A percentile compares a stretch with the other conserved stretches of the same genome.
These are phyloP conservation scores for Nicotiana noctiflora DNA, from an alignment of 257 asterid genomes.

Conservation along the genomic window DNA sequence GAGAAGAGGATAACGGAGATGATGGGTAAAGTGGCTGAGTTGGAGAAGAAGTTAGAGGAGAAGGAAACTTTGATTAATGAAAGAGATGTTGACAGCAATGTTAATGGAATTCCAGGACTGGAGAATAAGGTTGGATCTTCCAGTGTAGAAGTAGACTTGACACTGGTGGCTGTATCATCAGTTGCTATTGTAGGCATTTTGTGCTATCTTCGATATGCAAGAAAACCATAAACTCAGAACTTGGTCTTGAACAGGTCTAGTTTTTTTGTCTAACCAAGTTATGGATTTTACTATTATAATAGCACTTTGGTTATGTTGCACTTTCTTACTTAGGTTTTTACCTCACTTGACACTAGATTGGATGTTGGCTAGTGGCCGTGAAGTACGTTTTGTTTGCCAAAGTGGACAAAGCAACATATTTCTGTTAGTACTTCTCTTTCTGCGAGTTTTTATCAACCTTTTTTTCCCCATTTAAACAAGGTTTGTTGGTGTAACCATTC, in stretches of 20 bases:
- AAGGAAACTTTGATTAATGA: slow-evolving; percentile 34
- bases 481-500: neutral
- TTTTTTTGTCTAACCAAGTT: slow-evolving; percentile 18
- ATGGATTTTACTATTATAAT: slow-evolving; percentile 40
- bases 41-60: slow-evolving; percentile 44
- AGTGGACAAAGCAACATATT: neutral
- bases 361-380: neutral
- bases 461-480: neutral
- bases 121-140: slow-evolving; percentile 15
- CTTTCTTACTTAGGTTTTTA: slow-evolving; percentile 20
- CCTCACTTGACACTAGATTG: slow-evolving; percentile 13
- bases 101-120: slow-evolving; percentile 9
- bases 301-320: slow-evolving; percentile 19
- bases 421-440: neutral
- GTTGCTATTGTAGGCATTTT: slow-evolving; percentile 33
- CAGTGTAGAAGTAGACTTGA: slow-evolving; percentile 30
- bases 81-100: slow-evolving; percentile 18
- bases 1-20: slow-evolving; percentile 12
- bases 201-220: slow-evolving; percentile 37
- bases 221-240: slow-evolving; percentile 13
- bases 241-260: slow-evolving; percentile 25
- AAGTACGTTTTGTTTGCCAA: neutral
- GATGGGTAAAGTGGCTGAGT: slow-evolving; percentile 30
- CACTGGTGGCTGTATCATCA: slow-evolving; percentile 37
- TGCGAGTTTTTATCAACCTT: neutral